These are phyloP conservation scores for Penicillium antarcticum DNA, from an alignment of 495 filamentous ascomycete species.

Conservation along the genomic window DNA sequence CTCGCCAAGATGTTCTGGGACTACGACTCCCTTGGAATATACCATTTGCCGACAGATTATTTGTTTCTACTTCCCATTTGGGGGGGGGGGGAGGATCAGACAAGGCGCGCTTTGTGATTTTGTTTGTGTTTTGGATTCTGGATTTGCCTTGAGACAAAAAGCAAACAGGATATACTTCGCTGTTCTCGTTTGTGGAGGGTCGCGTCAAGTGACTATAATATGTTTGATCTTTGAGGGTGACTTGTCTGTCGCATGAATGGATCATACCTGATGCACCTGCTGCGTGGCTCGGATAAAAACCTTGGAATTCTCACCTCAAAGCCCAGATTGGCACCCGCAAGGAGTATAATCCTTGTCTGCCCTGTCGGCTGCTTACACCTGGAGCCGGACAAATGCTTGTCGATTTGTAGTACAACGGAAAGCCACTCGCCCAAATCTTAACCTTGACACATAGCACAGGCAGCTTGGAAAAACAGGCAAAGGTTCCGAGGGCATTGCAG, in stretches of 20 bases:
- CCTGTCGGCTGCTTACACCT: neutral
- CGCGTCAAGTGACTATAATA: no score
- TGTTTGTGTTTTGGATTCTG: neutral
- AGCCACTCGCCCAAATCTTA: neutral
- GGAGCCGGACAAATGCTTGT: neutral
- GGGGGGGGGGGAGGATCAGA: neutral
- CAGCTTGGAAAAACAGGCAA: neutral
- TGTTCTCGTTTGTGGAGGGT: neutral
- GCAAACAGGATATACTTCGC: neutral
- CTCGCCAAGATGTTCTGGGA: neutral
- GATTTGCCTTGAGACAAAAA: neutral
- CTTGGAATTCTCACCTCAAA: neutral
- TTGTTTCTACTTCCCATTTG: neutral
- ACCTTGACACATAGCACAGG: neutral
- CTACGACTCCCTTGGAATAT: neutral
- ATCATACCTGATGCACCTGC: no score
- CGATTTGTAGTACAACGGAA: neutral
- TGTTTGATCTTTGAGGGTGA: no score
- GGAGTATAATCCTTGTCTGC: neutral
- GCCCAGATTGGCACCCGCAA: neutral
- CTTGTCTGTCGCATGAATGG: no score
- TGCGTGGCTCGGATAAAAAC: neutral
- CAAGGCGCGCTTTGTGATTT: neutral
- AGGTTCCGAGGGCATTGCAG: neutral
- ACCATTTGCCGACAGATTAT: neutral